Conservation (phyloP, 2,329 filamentous ascomycete species). For the Decorospora gaudefroyi region DNA sequence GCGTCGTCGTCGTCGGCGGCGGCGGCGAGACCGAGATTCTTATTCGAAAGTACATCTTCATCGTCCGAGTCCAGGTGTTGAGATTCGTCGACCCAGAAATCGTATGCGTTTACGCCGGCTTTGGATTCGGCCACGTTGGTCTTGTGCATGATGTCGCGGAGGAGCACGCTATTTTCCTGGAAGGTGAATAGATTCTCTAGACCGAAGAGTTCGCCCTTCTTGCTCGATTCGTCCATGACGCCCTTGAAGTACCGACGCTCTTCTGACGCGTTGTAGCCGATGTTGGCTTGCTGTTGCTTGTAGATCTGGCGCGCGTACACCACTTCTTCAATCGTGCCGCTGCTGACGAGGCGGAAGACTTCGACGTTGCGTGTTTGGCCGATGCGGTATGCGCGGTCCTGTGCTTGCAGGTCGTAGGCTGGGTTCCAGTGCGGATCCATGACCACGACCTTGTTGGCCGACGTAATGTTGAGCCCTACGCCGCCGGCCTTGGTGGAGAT, state of each 20-base stretch:
- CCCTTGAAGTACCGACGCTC: constrained; percentile 96
- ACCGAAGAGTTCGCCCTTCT: constrained; percentile 94
- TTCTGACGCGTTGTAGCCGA: constrained; percentile 89
- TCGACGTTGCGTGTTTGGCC: constrained; percentile 92
- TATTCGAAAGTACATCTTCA: constrained; percentile 37
- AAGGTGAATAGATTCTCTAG: constrained; percentile 85
- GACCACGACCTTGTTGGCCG: constrained; percentile 96
- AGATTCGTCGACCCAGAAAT: constrained; percentile 61
- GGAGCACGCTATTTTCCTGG: constrained; percentile 74
- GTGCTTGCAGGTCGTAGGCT: constrained; percentile 89
- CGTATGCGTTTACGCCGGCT: constrained; percentile 78
- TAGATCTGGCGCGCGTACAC: constrained; percentile 97
- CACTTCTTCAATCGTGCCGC: constrained; percentile 94
- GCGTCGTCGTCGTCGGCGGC: constrained; percentile 37
- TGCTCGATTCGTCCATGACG: constrained; percentile 78
- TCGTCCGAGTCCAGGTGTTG: constrained; percentile 38
- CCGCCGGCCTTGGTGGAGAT: constrained; percentile 94
- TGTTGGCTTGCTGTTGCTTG: constrained; percentile 98
- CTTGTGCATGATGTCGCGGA: constrained; percentile 97
- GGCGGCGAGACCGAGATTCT: constrained; percentile 33
- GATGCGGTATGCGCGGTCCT: constrained; percentile 94
- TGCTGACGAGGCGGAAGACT: constrained; percentile 87
- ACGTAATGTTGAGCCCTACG: constrained; percentile 93
- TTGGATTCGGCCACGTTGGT: constrained; percentile 95
- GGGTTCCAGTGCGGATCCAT: constrained; percentile 99